Evolutionary conservation across 257 asterid species (phyloP), one percentile per base, ranked within the genome.

Genomic region (Nicotiana otophora): DNA sequence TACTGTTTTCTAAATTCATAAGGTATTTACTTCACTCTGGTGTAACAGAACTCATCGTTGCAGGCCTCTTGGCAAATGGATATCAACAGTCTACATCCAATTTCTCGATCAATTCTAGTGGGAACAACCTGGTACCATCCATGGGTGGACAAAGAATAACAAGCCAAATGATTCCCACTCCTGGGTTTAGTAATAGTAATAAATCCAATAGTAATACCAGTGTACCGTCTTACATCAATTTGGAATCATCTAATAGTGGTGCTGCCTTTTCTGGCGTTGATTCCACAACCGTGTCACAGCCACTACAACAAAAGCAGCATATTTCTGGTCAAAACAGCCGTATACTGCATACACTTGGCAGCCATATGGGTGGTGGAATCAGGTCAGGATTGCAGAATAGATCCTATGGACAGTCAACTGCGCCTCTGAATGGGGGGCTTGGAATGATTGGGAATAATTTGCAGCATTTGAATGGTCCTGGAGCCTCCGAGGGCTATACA

Each of bases 121-220:
- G 97, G 85, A 91, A 78, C 83, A 93, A 85, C 94, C 81, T 86
- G 88, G 86, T 85, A 67, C 15, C 92, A 83, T 89, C 98, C 84
- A 76, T 90, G 88, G 93, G 91, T 80, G 90, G 80, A 67, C 95
- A 90, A 83, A 94, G 97, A 84, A 88, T 90, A 92, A 72, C 93
- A n/a, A 91, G 95, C 86, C 99, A 94, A 89, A 96, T 94, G 98
- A 96, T 96, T 62, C 98, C 99, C 9, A 93, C 99, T 72, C 98
- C 98, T 85, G 99, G 99, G 82, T 88, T 92, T 77, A 90, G 82
- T 87, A 92, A 86, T 83, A 88, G 67, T 83, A 90, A 84, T 82
- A 90, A 84, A 33, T 62, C 88, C 46, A 90, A 89, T 84, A 88
- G 75, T 72, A 84, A 82, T 84, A 84, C 81, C 87, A 89, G 84